Base-by-base conservation (phyloP, 192 early-diverging fungal genomes). In the Coemansia sp. region DNA sequence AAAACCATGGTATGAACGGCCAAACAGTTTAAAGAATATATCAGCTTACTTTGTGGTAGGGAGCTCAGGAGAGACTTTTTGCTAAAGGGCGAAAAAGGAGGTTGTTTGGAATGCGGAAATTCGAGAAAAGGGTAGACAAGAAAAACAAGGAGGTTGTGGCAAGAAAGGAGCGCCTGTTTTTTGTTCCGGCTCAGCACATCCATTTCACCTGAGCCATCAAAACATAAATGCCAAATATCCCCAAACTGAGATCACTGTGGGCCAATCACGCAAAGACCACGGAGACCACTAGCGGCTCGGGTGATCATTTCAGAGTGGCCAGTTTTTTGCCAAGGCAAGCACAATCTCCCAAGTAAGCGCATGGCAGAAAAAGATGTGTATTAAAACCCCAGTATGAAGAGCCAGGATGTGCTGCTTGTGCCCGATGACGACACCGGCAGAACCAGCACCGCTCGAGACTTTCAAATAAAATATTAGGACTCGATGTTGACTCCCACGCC, bases 401-500 rank as follows among this genome's bases (percentile, higher is more conserved):
- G 41, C 41, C 37, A 38, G 37, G 5, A 14, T 10, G 41, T n/a
- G 41, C 2, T 43, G 12, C 41, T 4, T 3, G 41, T n/a, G 41
- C 41, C 41, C 7, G 16, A 43, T 43, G 41, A 43, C 41, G 41
- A 43, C 41, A 43, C 16, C 41, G 3, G 12, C 41, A 1, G 12
- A 9, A 43, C 16, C 41, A 11, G 12, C 41, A 1, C 41, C 8
- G 16, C 10, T 4, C 41, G 16, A n/a, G 41, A 4, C 41, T 43
- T 43, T 11, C n/a, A 6, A 47, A 60, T 27, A 60, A 60, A 60
- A 38, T 6, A n/a, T 85, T 91, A 94, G 55, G 88, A 90, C 80
- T 93, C 92, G 65, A 94, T 83, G 80, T 88, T 89, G 68, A 95
- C 88, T 41, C 93, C 95, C 72, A 94, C 69, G 55, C 95, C 95